phyloP scores from a whole-genome alignment of 306 rosid species.

The Prunus fruticosa region DNA sequence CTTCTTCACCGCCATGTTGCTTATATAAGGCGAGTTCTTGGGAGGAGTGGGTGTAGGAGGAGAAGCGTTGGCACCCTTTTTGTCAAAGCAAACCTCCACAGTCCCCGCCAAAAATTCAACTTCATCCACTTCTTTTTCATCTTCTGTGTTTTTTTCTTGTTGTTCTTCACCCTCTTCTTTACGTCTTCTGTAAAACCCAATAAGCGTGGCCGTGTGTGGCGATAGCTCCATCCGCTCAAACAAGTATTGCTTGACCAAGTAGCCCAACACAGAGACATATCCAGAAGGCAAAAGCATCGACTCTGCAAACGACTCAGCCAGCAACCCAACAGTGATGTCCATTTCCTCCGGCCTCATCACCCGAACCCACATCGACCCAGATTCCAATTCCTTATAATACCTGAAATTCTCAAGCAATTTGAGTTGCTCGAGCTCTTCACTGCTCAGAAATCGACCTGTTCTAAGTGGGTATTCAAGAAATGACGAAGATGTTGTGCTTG shows the following conservation, averaged over 20 bases:
- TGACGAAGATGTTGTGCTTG: constrained; percentile 4
- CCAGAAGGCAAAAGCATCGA: constrained; percentile 63
- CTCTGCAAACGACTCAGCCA: constrained; percentile 79
- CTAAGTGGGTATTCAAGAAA: constrained; percentile 43
- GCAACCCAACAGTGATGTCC: constrained; percentile 52
- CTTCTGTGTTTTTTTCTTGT: constrained; percentile 30
- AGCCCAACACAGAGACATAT: constrained; percentile 51
- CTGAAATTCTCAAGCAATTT: constrained; percentile 46
- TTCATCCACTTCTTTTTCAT: constrained; percentile 8
- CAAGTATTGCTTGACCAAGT: constrained; percentile 73
- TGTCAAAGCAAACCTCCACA: constrained; percentile 78
- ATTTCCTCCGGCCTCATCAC: constrained; percentile 66
- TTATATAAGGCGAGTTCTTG: constrained; percentile 65
- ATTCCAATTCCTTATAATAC: constrained; percentile 50
- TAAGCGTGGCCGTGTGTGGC: constrained; percentile 78
- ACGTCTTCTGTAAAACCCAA: constrained; percentile 58
- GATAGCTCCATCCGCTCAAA: constrained; percentile 50
- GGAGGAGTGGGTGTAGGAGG: constrained; percentile 85
- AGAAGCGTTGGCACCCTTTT: constrained; percentile 60
- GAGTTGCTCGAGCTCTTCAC: constrained; percentile 57
- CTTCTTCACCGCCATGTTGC: constrained; percentile 63
- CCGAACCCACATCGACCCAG: constrained; percentile 72
- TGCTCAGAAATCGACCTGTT: constrained; percentile 60
- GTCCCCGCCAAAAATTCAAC: constrained; percentile 69
- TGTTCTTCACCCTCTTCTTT: constrained; percentile 16